A percentile compares a stretch with the other conserved stretches of the same genome.
Conservation (phyloP, 345 rosid species). For the Eucalyptus grandis region DNA sequence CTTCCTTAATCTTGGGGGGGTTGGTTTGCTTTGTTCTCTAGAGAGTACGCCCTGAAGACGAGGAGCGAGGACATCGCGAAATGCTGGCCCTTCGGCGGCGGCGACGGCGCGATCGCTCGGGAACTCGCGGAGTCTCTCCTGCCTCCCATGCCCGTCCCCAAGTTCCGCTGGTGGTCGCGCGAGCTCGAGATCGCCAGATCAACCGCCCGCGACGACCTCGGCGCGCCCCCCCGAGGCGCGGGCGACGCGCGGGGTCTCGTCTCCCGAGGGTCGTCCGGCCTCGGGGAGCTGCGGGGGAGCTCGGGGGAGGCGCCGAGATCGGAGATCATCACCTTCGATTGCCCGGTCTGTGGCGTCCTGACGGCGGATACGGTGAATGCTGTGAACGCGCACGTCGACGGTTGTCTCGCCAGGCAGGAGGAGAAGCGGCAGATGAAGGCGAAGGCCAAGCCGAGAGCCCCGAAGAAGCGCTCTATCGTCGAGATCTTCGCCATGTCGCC, state of each 20-base stretch:
- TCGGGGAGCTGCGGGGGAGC: not conserved
- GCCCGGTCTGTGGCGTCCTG: not conserved
- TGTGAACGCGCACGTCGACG: not conserved
- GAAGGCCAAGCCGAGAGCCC: conserved; percentile 16
- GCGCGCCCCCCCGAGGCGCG: not conserved
- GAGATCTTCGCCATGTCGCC: conserved; percentile 43
- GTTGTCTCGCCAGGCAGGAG: not conserved
- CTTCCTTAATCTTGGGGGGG: not conserved
- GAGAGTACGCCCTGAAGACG: conserved; percentile 33
- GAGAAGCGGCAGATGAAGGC: conserved; percentile 1
- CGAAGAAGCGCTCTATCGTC: conserved; percentile 39
- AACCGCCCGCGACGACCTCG: not conserved
- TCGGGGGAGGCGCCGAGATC: not conserved
- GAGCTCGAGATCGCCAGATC: conserved; percentile 26
- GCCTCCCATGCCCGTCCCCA: conserved; percentile 41
- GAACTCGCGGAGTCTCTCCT: conserved; percentile 18
- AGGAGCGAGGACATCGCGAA: conserved; percentile 36
- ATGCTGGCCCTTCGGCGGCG: conserved; percentile 44
- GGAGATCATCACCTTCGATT: not conserved
- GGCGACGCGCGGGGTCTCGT: not conserved
- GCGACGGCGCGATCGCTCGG: not conserved
- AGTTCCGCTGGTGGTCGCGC: conserved; percentile 67
- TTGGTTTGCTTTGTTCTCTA: not conserved
- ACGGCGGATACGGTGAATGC: not conserved
- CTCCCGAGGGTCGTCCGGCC: not conserved